Evolutionary conservation across 306 rosid species (phyloP), one percentile per base, ranked within the genome.

Genomic region (Myrica gale): DNA sequence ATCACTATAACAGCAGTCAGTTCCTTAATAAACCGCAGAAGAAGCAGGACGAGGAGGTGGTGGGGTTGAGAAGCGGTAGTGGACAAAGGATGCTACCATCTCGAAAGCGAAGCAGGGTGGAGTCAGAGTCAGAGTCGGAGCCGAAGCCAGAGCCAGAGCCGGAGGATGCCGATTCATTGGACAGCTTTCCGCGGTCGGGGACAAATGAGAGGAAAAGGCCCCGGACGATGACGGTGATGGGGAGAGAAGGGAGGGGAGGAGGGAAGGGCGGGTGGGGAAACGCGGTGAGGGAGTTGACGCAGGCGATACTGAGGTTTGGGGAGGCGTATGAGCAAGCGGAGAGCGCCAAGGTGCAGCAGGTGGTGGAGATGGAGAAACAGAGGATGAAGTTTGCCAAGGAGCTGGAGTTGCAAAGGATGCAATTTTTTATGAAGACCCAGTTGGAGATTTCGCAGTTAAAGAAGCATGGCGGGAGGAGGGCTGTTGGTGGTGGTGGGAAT

Each of bases 321-420:
- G 96, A 96, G 58, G 96, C 97, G 0, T 96, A 96, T 79, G 99
- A 96, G 79, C 89, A 96, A 21, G 96, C 97, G 0, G 99, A 96
- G 87, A 90, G 85, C 23, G 83, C 96, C 0, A 96, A 96, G 87
- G 63, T 96, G 84, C 90, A 89, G 78, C 99, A 96, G 79, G 87
- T 92, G 56, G 90, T 89, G 84, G 99, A 92, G 86, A 92, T 96
- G 98, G 99, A 96, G 89, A 96, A 92, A 87, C 99, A 96, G 88
- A 84, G 99, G 76, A 96, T 96, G 99, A 90, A 96, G 79, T 89
- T 86, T 58, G 84, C 94, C 0, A 92, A 88, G 87, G 99, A 96
- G 61, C 74, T 92, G 84, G 99, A 96, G 78, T 32, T 96, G 91
- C 99, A 96, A 83, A 90, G 99, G 74, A 92, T 92, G 97, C 96